Base-by-base conservation (phyloP, 106 monocot species). In the Xerophyta viscosa region DNA sequence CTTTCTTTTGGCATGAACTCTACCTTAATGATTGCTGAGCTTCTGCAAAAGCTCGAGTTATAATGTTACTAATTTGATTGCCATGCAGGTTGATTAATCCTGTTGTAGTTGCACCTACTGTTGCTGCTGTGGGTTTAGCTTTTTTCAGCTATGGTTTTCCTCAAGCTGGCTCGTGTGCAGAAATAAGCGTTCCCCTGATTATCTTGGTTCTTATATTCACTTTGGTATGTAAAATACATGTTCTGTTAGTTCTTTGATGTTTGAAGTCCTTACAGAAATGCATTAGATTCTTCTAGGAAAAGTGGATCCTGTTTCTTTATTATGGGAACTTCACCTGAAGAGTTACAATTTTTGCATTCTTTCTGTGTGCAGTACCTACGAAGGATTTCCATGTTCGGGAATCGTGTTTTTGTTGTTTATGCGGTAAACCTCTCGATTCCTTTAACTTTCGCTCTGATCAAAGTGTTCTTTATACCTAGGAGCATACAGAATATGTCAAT, bases 121-220 rank as follows among this genome's bases (percentile, higher is more conserved):
- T 90, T 47, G 86, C 98, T 52, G 82, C 81, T 46, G 55, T 99
- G 41, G 98, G 98, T 60, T 72, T 99, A 59, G 67, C 86, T 28
- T 90, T 82, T 75, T 99, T 99, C 71, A 86, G 90, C 67, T 99
- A 86, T 57, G 98, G 90, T 42, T 99, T 99, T 60, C 98, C 90
- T 50, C 90, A 99, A 77, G 90, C 98, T 48, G 98, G 90, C 36
- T 80, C 60, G 46, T 99, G 98, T 59, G 74, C 77, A 49, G 98
- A 74, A 77, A 83, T 99, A 48, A 77, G 86, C 70, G 48, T 90
- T 70, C 98, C 98, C 21, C 79, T 74, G 46, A 79, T 99, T 53
- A 2, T 86, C 24, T 74, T 99, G 31, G 64, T 90, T 73, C 82
- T 99, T 48, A 48, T 99, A 54, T 99, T 79, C 72, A 90, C 90